Conservation (phyloP, 2,329 filamentous ascomycete genomes). For the Aureobasidium sp. region DNA sequence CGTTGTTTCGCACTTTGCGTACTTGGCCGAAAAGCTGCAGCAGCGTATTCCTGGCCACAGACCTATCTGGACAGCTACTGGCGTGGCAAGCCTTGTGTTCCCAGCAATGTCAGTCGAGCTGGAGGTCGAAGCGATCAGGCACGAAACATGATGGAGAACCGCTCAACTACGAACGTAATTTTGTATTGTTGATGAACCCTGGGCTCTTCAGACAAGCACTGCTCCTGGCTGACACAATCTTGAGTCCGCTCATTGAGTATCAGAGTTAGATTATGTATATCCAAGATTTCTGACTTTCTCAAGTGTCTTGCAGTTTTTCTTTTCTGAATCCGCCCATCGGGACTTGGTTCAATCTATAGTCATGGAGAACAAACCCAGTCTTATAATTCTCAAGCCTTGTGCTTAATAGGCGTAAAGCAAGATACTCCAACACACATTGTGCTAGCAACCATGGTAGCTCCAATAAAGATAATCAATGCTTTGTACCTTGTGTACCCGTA, state of each 20-base stretch:
- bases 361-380: no score
- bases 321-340: no score
- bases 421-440: background rate
- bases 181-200: background rate
- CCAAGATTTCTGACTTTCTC: background rate
- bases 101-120: background rate
- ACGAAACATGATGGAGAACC: background rate
- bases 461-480: slow-evolving; percentile 21
- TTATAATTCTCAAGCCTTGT: no score
- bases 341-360: no score
- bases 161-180: no score
- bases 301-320: background rate
- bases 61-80: background rate
- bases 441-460: slow-evolving; percentile 13
- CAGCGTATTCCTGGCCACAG: background rate
- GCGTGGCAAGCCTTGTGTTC: background rate
- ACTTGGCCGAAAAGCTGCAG: background rate
- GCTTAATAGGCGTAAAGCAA: background rate
- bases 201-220: background rate
- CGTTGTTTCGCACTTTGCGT: background rate
- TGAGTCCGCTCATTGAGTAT: background rate
- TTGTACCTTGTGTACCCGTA: slow-evolving; percentile 20
- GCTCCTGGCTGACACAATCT: background rate
- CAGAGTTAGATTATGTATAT: background rate
- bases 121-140: background rate